Conservation (phyloP, 768 basidiomycete genomes). For the Podaxis sp. region DNA sequence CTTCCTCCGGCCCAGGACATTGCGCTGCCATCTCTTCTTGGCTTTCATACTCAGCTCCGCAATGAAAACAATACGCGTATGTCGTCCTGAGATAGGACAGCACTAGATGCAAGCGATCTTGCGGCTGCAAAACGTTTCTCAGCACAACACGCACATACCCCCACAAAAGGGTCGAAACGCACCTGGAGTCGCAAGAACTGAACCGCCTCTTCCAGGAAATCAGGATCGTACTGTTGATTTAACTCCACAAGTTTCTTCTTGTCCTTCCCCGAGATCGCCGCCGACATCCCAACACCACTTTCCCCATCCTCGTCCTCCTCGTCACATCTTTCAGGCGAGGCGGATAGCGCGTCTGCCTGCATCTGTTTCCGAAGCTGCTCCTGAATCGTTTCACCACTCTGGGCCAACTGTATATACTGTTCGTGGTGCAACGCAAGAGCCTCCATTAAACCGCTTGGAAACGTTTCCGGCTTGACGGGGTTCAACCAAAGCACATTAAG, state of each 20-base stretch:
- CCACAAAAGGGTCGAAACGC: constrained; percentile 20
- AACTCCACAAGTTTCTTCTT: constrained; percentile 21
- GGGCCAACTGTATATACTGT: constrained; percentile 23
- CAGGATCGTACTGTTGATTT: constrained; percentile 44
- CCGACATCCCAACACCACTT: neutral
- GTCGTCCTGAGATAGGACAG: constrained; percentile 71
- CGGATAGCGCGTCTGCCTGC: constrained; percentile 68
- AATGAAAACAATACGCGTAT: constrained; percentile 87
- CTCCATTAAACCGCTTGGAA: constrained; percentile 66
- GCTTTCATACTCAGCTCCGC: constrained; percentile 72
- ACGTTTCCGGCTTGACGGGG: constrained; percentile 59
- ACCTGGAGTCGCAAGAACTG: constrained; percentile 71
- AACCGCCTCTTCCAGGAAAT: constrained; percentile 63
- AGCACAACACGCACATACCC: neutral
- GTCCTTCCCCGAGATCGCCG: constrained; percentile 20
- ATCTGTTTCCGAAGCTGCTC: constrained; percentile 71
- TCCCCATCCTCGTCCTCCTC: constrained; percentile 24
- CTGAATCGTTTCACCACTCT: constrained; percentile 35
- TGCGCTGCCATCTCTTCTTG: constrained; percentile 56
- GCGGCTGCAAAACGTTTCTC: constrained; percentile 46
- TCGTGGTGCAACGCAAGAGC: constrained; percentile 45
- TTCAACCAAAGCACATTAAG: constrained; percentile 84
- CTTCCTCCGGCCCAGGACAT: constrained; percentile 79
- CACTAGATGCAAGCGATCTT: constrained; percentile 65
- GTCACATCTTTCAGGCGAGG: constrained; percentile 41